Conservation (phyloP, 495 filamentous ascomycete species). For the Entonaema liquescens region DNA sequence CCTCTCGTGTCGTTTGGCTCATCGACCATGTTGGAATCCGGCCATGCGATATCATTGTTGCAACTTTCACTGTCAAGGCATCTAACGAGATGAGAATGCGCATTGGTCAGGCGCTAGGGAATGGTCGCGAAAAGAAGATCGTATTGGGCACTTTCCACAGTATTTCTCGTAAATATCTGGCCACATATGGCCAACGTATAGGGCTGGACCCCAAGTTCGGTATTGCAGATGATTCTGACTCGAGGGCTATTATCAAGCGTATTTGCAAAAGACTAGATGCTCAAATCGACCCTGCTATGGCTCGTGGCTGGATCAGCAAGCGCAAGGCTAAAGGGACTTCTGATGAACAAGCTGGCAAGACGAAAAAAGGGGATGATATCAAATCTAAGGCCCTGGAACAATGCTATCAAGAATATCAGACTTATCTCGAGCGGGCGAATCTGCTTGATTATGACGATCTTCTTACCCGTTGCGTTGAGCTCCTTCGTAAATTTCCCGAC, state of each 20-base stretch:
- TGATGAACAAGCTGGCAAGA: conserved; percentile 46
- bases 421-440: conserved; percentile 75
- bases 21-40: conserved; percentile 77
- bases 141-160: conserved; percentile 97
- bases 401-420: conserved; percentile 83
- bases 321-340: conserved; percentile 77
- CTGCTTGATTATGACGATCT: conserved; percentile 97
- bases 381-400: conserved; percentile 78
- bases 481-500: conserved; percentile 78
- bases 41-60: conserved; percentile 93
- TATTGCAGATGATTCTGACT: conserved; percentile 90
- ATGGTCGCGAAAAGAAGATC: conserved; percentile 77
- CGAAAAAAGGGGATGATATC: conserved; percentile 57
- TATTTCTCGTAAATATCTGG: conserved; percentile 85
- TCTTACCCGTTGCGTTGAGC: conserved; percentile 81
- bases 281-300: conserved; percentile 72
- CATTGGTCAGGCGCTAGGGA: conserved; percentile 79
- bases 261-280: conserved; percentile 79
- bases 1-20: conserved; percentile 93
- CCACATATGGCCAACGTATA: conserved; percentile 85
- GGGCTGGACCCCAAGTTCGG: conserved; percentile 85
- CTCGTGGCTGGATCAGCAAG: conserved; percentile 81
- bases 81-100: conserved; percentile 95
- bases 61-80: conserved; percentile 98
- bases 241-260: conserved; percentile 75